Conservation (phyloP, 345 rosid genomes). For the thale cress (Arabidopsis thaliana) region TAIR10.1 NC_003071.7:13309001-13309500, state of each 20-base stretch:
- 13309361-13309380: not conserved
- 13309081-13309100: not conserved
- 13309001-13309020: not conserved
- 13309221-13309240: not conserved
- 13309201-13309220: not conserved
- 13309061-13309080: not conserved
- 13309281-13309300: not conserved
- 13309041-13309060: not conserved
- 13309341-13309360: no score
- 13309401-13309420: not conserved
- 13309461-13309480: not conserved
- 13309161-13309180: not conserved
- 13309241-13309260: not conserved
- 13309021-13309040: constrained; percentile 1
- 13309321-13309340: no score
- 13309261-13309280: no score
- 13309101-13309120: not conserved
- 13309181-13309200: not conserved
- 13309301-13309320: not conserved
- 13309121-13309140: not conserved
- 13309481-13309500: not conserved
- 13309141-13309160: constrained; percentile 5
- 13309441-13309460: not conserved
- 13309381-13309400: not conserved
- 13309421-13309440: not conserved